phyloP scores from a whole-genome alignment of 768 basidiomycete genomes.

The Termitomyces sp. region DNA sequence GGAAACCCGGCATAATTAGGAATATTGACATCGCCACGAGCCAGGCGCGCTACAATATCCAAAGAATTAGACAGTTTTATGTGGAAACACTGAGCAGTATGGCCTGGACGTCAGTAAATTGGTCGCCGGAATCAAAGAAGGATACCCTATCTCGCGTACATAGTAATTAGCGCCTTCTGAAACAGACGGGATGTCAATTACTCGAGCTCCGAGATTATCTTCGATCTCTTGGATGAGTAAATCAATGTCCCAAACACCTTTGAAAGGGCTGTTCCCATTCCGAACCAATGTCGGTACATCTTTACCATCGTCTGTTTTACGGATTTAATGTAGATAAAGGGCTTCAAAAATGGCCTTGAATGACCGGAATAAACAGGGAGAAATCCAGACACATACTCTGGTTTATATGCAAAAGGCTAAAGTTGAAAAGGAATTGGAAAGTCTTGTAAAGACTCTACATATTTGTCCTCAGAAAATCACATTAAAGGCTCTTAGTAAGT shows the following conservation, averaged over 20 bases:
- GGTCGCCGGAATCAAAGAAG: too few species aligned
- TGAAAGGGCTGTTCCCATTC: background rate
- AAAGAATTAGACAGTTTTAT: background rate
- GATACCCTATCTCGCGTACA: background rate
- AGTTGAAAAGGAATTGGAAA: too few species aligned
- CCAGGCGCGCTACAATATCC: background rate
- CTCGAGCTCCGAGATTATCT: background rate
- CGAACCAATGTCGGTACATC: background rate
- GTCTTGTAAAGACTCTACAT: too few species aligned
- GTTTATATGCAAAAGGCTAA: too few species aligned
- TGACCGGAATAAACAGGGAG: too few species aligned
- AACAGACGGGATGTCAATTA: background rate
- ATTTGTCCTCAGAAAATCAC: too few species aligned
- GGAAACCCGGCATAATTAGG: background rate
- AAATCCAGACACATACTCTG: too few species aligned
- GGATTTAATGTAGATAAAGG: too few species aligned
- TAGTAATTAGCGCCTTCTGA: background rate
- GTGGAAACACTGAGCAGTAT: background rate
- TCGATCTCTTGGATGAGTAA: background rate
- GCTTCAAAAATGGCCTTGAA: too few species aligned
- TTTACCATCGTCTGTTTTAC: background rate
- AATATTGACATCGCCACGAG: background rate
- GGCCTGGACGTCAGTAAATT: background rate
- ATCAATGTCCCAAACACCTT: background rate
- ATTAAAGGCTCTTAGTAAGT: too few species aligned